Evolutionary conservation across 352 stramenopile genomes (phyloP).

Genomic region (Phytophthora macrochlamydospora): DNA sequence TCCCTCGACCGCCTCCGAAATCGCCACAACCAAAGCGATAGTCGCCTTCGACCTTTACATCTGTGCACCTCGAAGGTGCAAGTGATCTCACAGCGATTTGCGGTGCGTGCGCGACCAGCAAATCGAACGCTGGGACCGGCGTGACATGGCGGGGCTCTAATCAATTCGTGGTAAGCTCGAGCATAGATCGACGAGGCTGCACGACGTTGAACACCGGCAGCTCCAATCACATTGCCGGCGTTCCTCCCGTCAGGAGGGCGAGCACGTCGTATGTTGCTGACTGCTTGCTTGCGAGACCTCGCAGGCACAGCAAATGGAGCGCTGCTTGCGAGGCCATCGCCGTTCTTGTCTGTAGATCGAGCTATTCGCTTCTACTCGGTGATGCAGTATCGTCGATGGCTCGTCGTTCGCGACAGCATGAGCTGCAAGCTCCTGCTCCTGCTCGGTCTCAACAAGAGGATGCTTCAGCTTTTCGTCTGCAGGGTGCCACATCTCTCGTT

Average conservation of each 20-base stretch:
- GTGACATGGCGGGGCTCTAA: not conserved
- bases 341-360: no score
- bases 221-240: not conserved
- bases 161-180: not conserved
- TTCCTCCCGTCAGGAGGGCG: not conserved
- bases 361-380: no score
- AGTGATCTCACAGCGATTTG: not conserved
- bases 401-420: no score
- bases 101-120: not conserved
- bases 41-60: not conserved
- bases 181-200: not conserved
- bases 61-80: not conserved
- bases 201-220: not conserved
- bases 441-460: no score
- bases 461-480: not conserved
- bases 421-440: no score
- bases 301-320: no score
- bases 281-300: not conserved
- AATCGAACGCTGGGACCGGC: not conserved
- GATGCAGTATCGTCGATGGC: no score
- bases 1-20: no score
- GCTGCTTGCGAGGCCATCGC: no score
- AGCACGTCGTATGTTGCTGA: no score
- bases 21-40: no score
- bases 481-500: not conserved